These are phyloP conservation scores for Aleurites moluccanus DNA, from an alignment of 441 rosid species.

Conservation along the genomic window DNA sequence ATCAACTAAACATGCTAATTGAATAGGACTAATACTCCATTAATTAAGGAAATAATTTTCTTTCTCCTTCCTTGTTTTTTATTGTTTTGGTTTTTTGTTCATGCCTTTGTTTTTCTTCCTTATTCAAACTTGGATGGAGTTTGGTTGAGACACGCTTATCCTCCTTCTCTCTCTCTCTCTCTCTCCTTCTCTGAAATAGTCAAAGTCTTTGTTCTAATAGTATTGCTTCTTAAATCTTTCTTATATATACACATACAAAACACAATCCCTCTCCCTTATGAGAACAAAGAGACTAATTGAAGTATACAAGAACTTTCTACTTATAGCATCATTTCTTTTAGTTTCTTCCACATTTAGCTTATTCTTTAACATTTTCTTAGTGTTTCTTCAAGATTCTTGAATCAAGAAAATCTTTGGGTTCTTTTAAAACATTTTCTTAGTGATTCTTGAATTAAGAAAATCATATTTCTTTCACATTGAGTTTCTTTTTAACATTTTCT, in stretches of 20 bases:
- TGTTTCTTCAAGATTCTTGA: neutral
- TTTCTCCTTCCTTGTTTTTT: neutral
- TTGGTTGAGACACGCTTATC: neutral
- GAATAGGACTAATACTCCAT: neutral
- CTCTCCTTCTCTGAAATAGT: constrained; percentile 25
- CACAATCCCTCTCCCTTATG: constrained; percentile 38
- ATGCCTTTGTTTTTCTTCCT: neutral
- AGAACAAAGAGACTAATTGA: neutral
- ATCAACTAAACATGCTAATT: too few relatives aligned
- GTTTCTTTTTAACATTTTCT: neutral
- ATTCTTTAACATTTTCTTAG: too few relatives aligned
- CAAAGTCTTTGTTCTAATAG: constrained; percentile 10
- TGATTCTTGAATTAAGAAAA: too few relatives aligned
- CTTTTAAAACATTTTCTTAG: too few relatives aligned
- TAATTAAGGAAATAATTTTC: neutral
- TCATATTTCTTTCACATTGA: neutral
- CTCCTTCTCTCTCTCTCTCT: neutral
- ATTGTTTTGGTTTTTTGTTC: neutral
- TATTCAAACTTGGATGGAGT: neutral
- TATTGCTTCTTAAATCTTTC: neutral
- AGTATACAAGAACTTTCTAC: neutral
- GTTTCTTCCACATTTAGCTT: neutral
- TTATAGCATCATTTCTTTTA: neutral
- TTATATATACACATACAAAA: neutral
- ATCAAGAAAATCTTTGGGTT: neutral